Evolutionary conservation across 139 green algal species (phyloP).

Genomic region (Pleodorina starrii): DNA sequence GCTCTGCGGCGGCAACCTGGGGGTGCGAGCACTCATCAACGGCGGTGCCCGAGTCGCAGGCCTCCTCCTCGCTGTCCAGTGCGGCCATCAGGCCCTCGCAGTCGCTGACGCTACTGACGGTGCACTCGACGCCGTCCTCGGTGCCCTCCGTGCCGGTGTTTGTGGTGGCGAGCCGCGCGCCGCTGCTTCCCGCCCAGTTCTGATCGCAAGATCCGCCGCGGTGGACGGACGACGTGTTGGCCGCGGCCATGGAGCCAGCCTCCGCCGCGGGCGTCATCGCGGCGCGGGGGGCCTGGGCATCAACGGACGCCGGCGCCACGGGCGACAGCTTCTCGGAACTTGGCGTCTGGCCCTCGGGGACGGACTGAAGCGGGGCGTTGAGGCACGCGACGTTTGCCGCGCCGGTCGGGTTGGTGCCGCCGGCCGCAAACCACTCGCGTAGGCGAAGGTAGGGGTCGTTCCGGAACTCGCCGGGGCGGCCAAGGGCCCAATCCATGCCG

Average conservation of each 20-base stretch:
- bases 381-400: background rate
- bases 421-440: conserved; percentile 35
- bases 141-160: conserved; percentile 21
- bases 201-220: background rate
- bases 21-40: background rate
- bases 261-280: background rate
- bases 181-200: background rate
- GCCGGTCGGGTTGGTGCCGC: background rate
- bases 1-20: background rate
- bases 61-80: conserved; percentile 4
- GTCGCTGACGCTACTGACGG: conserved; percentile 35
- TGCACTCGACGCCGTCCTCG: conserved; percentile 38
- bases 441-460: conserved; percentile 27
- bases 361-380: background rate
- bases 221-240: background rate
- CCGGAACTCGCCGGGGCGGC: background rate
- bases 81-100: conserved; percentile 1
- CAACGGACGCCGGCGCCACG: background rate
- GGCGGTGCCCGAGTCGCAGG: background rate
- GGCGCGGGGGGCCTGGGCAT: too few species aligned
- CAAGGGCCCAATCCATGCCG: background rate
- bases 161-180: background rate
- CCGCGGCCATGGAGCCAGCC: background rate
- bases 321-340: background rate
- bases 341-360: conserved; percentile 28